Evolutionary conservation across 176 grass and related monocot genomes (phyloP).

Genomic region (Rhynchospora tenuis): DNA sequence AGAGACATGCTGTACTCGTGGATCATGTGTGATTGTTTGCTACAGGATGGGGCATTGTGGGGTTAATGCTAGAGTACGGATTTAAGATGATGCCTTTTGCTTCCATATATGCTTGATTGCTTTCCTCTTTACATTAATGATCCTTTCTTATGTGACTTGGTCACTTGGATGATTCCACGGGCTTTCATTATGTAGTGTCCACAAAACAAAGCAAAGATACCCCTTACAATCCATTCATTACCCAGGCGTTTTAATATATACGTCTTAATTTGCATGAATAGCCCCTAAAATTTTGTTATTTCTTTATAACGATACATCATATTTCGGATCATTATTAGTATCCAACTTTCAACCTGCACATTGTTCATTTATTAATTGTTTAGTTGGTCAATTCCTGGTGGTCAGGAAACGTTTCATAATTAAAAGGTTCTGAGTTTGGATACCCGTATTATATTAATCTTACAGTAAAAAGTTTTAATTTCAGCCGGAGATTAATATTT

Average conservation of each 20-base stretch:
- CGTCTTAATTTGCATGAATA: neutral
- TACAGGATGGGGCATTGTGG: neutral
- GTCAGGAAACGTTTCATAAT: neutral
- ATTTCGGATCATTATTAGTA: neutral
- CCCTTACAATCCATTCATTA: conserved; percentile 18
- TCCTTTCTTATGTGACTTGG: neutral
- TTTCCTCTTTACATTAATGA: conserved; percentile 15
- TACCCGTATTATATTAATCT: neutral
- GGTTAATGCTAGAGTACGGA: neutral
- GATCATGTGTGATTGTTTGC: conserved; percentile 5
- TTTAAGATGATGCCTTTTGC: conserved; percentile 22
- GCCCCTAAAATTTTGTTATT: neutral
- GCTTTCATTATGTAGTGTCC: conserved; percentile 34
- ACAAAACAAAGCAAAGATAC: conserved; percentile 39
- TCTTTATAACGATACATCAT: neutral
- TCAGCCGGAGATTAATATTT: too few species aligned
- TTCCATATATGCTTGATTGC: conserved; percentile 27
- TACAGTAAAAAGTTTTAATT: neutral
- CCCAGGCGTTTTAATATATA: neutral
- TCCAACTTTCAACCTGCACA: too few species aligned
- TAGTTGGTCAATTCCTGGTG: neutral
- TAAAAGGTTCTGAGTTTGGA: neutral
- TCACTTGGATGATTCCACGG: conserved; percentile 9
- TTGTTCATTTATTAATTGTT: neutral
- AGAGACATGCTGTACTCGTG: neutral